Evolutionary conservation across 2,329 filamentous ascomycete species (phyloP).

Genomic region (Corynespora cassiicola): DNA sequence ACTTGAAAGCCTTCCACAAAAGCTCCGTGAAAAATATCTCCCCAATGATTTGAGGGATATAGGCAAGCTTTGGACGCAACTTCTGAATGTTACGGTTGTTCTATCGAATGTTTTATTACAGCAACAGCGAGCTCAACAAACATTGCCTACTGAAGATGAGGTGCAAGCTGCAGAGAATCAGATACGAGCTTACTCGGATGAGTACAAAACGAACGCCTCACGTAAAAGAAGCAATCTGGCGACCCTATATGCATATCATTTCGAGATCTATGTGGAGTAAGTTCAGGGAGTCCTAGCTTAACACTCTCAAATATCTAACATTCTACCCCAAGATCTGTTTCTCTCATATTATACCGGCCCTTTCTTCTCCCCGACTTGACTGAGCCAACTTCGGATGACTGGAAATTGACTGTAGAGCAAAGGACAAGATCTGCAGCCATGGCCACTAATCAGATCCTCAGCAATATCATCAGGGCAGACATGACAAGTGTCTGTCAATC

Average conservation of each 20-base stretch:
- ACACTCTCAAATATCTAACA: not conserved
- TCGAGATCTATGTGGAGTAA: conserved; percentile 2
- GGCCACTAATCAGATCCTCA: not conserved
- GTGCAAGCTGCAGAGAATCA: too few relatives aligned
- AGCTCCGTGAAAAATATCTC: not conserved
- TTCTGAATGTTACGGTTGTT: not conserved
- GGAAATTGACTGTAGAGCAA: not conserved
- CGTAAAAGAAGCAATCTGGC: not conserved
- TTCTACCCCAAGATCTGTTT: not conserved
- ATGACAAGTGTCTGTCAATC: conserved; percentile 1
- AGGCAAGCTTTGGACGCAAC: not conserved
- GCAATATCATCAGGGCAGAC: not conserved
- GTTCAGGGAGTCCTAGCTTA: not conserved
- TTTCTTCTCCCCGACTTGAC: not conserved
- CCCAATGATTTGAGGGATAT: not conserved
- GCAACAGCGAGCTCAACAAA: too few relatives aligned
- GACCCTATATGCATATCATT: conserved; percentile 1
- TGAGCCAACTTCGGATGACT: not conserved
- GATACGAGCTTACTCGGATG: too few relatives aligned
- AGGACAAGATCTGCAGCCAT: conserved; percentile 2
- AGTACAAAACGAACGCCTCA: too few relatives aligned
- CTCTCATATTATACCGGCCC: conserved; percentile 1
- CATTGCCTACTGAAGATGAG: too few relatives aligned
- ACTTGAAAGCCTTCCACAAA: too few relatives aligned
- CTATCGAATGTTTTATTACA: not conserved